Conservation (phyloP, 78 protist genomes). For the Guillardia theta region DNA sequence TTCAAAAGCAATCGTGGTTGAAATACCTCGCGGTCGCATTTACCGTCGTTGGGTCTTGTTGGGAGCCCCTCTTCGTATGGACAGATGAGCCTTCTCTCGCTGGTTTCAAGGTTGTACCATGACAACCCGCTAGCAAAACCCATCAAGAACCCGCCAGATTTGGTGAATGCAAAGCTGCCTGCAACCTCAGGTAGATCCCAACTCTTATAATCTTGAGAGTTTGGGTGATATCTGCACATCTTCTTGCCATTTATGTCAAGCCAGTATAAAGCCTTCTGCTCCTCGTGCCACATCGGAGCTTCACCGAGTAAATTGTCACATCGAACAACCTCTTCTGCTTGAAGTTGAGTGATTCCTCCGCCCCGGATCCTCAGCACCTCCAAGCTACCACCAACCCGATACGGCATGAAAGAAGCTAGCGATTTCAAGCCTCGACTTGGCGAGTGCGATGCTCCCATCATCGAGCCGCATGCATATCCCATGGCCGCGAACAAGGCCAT, state of each 20-base stretch:
- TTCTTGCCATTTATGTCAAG: slow-evolving; percentile 9
- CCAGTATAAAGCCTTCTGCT: not conserved
- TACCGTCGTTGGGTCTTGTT: slow-evolving; percentile 28
- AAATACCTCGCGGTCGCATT: slow-evolving; percentile 38
- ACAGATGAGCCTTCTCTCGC: not conserved
- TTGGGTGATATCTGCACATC: not conserved
- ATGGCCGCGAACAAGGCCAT: no score
- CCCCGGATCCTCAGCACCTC: no score
- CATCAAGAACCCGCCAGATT: not conserved
- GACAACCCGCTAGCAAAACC: not conserved
- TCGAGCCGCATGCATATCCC: no score
- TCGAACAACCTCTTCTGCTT: not conserved
- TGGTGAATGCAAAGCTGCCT: not conserved
- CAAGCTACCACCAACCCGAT: no score
- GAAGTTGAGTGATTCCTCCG: no score
- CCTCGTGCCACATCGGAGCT: not conserved
- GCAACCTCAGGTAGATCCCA: slow-evolving; percentile 27
- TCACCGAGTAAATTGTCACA: slow-evolving; percentile 4
- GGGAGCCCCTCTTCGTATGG: not conserved
- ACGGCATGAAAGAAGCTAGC: no score
- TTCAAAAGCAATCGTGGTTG: no score
- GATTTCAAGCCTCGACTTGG: no score
- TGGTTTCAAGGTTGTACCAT: not conserved
- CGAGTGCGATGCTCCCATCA: no score
- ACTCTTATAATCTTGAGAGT: not conserved